Percentiles rank a stretch among this genome's conserved stretches.
Evolutionary conservation across 2,329 filamentous ascomycete genomes (phyloP).

Genomic region (Sclerotinia trifoliorum): DNA sequence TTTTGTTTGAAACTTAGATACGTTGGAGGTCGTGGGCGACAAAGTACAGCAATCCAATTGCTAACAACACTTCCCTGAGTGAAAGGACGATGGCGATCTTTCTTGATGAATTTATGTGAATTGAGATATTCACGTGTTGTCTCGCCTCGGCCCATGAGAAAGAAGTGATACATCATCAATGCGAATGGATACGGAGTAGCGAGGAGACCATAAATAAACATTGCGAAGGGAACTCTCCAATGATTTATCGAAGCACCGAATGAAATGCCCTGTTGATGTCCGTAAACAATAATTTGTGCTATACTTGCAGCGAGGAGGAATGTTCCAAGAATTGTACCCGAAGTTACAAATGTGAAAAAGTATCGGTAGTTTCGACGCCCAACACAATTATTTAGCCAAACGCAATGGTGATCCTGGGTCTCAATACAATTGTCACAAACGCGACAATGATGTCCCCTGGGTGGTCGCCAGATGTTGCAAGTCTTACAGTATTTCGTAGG

Average conservation of each 20-base stretch:
- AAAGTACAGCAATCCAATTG: conserved; percentile 81
- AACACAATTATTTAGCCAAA: conserved; percentile 98
- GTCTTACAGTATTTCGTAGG: conserved; percentile 98
- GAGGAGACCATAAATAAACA: conserved; percentile 80
- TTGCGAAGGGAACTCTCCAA: conserved; percentile 79
- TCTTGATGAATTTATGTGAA: conserved; percentile 90
- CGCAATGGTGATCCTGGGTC: conserved; percentile 96
- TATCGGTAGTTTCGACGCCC: conserved; percentile 97
- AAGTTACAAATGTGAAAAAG: conserved; percentile 88
- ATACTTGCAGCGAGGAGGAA: conserved; percentile 76
- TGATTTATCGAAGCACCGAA: conserved; percentile 68
- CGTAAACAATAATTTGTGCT: conserved; percentile 77
- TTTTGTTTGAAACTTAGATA: conserved; percentile 82
- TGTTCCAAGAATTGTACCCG: conserved; percentile 71
- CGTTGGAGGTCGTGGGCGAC: conserved; percentile 79
- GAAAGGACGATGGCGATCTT: conserved; percentile 88
- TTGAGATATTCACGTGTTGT: conserved; percentile 96
- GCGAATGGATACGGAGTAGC: conserved; percentile 77
- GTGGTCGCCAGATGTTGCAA: conserved; percentile 95
- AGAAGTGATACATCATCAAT: conserved; percentile 84
- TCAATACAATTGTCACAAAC: conserved; percentile 97
- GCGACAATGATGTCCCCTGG: conserved; percentile 92
- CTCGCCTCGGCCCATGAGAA: conserved; percentile 85
- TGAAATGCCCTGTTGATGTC: conserved; percentile 58
- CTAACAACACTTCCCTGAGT: conserved; percentile 71